A percentile compares a stretch with the other conserved stretches of the same genome.
Evolutionary conservation across 2,329 filamentous ascomycete genomes (phyloP).

Genomic region (Sporothrix euskadiensis): DNA sequence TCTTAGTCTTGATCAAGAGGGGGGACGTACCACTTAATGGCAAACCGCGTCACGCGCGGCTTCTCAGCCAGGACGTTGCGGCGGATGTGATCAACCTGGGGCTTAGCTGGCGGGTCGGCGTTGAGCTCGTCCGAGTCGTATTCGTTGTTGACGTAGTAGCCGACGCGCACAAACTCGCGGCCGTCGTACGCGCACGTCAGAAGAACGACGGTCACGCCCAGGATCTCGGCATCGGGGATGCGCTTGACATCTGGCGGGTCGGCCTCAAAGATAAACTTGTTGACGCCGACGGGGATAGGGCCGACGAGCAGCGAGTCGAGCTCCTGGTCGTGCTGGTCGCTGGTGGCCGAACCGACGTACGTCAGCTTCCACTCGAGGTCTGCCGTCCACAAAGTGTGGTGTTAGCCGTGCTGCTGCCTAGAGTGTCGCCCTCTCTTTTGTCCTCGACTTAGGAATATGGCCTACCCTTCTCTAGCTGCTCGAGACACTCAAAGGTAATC

Average conservation of each 20-base stretch:
- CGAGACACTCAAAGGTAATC: conserved; percentile 97
- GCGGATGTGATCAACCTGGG: conserved; percentile 85
- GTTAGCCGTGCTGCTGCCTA: conserved; percentile 12
- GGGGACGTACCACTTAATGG: conserved; percentile 86
- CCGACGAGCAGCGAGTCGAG: conserved; percentile 95
- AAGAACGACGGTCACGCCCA: conserved; percentile 95
- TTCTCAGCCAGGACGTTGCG: conserved; percentile 96
- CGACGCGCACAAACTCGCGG: conserved; percentile 94
- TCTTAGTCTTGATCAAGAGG: neutral
- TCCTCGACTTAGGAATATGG: neutral
- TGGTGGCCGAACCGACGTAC: conserved; percentile 97
- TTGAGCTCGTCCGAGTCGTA: conserved; percentile 90
- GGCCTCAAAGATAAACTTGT: conserved; percentile 98
- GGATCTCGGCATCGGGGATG: conserved; percentile 92
- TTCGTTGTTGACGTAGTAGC: conserved; percentile 99
- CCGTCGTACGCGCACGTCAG: conserved; percentile 95
- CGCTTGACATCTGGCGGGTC: conserved; percentile 85
- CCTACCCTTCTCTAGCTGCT: conserved; percentile 86
- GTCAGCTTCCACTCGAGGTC: conserved; percentile 99
- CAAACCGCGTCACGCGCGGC: conserved; percentile 93
- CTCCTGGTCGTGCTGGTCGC: conserved; percentile 96
- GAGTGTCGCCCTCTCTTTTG: neutral
- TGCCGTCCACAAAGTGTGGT: conserved; percentile 41
- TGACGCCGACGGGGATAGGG: conserved; percentile 94
- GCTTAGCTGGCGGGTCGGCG: conserved; percentile 87